phyloP scores from a whole-genome alignment of 73 alveolate genomes.

The Paramecium primaurelia region DNA sequence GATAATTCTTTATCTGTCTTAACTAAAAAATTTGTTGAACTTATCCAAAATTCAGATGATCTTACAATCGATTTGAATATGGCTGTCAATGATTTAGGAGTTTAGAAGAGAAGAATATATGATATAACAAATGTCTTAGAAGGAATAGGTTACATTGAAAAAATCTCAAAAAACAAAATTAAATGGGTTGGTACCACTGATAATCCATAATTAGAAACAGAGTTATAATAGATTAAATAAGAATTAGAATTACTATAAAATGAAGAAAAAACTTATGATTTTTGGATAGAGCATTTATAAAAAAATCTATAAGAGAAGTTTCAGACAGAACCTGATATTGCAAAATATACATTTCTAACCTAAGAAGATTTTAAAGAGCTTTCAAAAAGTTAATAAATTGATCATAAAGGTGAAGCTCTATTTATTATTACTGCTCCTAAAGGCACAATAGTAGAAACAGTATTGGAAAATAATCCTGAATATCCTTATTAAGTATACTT shows the following conservation, averaged over 20 bases:
- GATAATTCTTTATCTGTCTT: slow-evolving; percentile 70
- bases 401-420: slow-evolving; percentile 56
- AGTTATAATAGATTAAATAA: slow-evolving; percentile 16
- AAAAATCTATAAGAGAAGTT: slow-evolving; percentile 51
- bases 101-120: slow-evolving; percentile 66
- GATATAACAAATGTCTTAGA: slow-evolving; percentile 73
- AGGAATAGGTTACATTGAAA: slow-evolving; percentile 70
- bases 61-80: slow-evolving; percentile 66
- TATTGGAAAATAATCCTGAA: slow-evolving; percentile 47
- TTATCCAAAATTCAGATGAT: slow-evolving; percentile 57
- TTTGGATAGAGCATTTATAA: slow-evolving; percentile 65
- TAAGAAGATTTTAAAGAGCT: slow-evolving; percentile 65
- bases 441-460: slow-evolving; percentile 68
- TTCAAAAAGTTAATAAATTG: slow-evolving; percentile 22
- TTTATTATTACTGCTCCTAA: slow-evolving; percentile 68
- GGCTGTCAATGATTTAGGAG: slow-evolving; percentile 60
- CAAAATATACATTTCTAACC: slow-evolving; percentile 65
- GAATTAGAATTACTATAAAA: slow-evolving; percentile 55
- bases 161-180: slow-evolving; percentile 64
- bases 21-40: slow-evolving; percentile 69
- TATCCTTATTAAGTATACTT: slow-evolving; percentile 49
- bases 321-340: slow-evolving; percentile 50
- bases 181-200: slow-evolving; percentile 69
- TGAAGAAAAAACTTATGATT: slow-evolving; percentile 62
- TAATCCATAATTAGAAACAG: slow-evolving; percentile 52